A percentile compares a stretch with the other conserved stretches of the same genome.
phyloP scores from a whole-genome alignment of 2,329 filamentous ascomycete genomes.

The Calonectria fujianensis region DNA sequence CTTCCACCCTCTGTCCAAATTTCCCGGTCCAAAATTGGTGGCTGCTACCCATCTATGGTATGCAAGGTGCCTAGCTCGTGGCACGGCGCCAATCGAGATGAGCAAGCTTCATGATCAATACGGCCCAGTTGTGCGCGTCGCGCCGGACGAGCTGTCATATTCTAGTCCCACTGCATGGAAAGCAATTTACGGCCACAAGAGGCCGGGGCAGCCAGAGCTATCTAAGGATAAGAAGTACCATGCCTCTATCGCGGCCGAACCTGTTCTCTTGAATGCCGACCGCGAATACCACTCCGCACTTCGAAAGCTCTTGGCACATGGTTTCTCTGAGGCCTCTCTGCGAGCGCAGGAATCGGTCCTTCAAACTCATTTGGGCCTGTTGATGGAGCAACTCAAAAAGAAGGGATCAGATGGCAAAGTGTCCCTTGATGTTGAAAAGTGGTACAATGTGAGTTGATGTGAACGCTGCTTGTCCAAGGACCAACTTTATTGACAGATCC shows the following conservation, averaged over 20 bases:
- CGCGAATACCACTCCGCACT: not conserved
- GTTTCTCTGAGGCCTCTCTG: not conserved
- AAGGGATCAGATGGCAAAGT: not conserved
- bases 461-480: not conserved
- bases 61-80: not conserved
- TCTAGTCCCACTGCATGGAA: not conserved
- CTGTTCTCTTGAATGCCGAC: not conserved
- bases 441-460: not conserved
- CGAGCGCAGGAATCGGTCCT: not conserved
- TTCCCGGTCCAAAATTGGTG: not conserved
- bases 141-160: slow-evolving; percentile 6
- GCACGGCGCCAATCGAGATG: slow-evolving; percentile 4
- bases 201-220: not conserved
- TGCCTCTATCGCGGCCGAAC: not conserved
- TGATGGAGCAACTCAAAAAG: not conserved
- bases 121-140: not conserved
- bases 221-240: not conserved
- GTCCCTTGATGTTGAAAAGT: not conserved
- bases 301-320: not conserved
- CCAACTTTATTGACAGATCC: not conserved
- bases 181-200: slow-evolving; percentile 2
- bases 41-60: slow-evolving; percentile 1
- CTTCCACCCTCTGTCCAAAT: not conserved
- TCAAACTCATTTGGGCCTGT: not conserved
- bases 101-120: not conserved